phyloP scores from a whole-genome alignment of 164 flowering plant genomes.

The Magnolia sinica region DNA sequence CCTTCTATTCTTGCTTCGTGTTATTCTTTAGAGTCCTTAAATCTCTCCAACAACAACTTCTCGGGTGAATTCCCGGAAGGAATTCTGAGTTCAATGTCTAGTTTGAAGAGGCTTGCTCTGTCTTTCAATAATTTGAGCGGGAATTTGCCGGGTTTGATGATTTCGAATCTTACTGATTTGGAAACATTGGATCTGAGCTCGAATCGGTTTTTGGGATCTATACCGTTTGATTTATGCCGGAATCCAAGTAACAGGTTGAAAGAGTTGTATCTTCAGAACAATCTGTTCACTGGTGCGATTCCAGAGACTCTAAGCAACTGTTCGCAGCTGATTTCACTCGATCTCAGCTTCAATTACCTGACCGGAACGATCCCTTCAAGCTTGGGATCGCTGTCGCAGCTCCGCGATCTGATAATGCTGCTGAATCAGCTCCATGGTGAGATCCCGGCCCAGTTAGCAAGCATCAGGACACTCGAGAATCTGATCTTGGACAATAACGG shows the following conservation, averaged over 20 bases:
- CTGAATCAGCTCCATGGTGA: conserved; percentile 72
- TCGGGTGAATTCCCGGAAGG: conserved; percentile 62
- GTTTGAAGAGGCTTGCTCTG: conserved; percentile 47
- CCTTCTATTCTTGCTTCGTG: conserved; percentile 59
- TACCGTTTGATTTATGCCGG: conserved; percentile 58
- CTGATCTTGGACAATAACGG: conserved; percentile 85
- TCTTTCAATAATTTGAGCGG: conserved; percentile 61
- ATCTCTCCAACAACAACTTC: conserved; percentile 58
- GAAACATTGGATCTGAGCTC: conserved; percentile 82
- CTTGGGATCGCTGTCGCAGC: conserved; percentile 63
- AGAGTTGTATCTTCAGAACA: conserved; percentile 73
- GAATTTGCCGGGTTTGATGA: conserved; percentile 44
- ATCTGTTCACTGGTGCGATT: conserved; percentile 55
- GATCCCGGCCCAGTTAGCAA: conserved; percentile 66
- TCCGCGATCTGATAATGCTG: conserved; percentile 73
- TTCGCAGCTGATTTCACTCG: conserved; percentile 67
- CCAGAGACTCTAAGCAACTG: conserved; percentile 72
- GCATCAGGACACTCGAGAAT: conserved; percentile 54
- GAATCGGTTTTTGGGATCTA: conserved; percentile 60
- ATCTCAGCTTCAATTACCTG: conserved; percentile 84
- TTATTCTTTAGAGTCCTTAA: conserved; percentile 43
- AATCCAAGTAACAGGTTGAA: conserved; percentile 38
- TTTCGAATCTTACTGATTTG: conserved; percentile 42
- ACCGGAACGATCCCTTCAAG: conserved; percentile 71
- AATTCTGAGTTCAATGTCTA: conserved; percentile 43